Percentiles rank a stretch among this genome's conserved stretches.
These are phyloP conservation scores for Pseudopithomyces maydicus DNA, from an alignment of 2,329 filamentous ascomycete species.

Conservation along the genomic window DNA sequence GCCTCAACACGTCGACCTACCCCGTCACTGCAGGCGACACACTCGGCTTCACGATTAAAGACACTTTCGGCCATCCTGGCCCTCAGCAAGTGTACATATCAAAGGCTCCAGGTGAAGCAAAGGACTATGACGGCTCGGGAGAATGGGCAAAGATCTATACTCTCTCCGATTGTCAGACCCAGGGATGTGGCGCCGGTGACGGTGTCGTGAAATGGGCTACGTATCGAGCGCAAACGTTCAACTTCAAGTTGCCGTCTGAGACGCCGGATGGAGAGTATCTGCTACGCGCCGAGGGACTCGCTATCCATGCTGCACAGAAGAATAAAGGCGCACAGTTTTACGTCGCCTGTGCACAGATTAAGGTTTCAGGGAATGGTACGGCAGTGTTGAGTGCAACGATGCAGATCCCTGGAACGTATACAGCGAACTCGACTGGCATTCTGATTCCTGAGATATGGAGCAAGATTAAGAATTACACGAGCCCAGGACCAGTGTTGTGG, in stretches of 20 bases:
- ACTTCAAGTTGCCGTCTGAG: conserved; percentile 44
- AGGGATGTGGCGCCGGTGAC: conserved; percentile 36
- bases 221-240: conserved; percentile 28
- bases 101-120: conserved; percentile 20
- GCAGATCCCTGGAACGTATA: conserved; percentile 48
- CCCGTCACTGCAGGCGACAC: conserved; percentile 46
- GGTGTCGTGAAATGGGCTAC: conserved; percentile 29
- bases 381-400: conserved; percentile 36
- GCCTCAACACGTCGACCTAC: conserved; percentile 28
- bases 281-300: conserved; percentile 49
- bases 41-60: conserved; percentile 54
- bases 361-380: conserved; percentile 38
- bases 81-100: conserved; percentile 36
- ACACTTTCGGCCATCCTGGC: conserved; percentile 47
- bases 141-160: conserved; percentile 34
- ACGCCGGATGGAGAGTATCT: conserved; percentile 50
- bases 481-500: conserved; percentile 31
- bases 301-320: conserved; percentile 27
- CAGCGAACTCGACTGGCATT: conserved; percentile 28
- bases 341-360: conserved; percentile 50
- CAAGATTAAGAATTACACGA: conserved; percentile 27
- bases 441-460: conserved; percentile 37
- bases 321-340: conserved; percentile 47
- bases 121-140: conserved; percentile 28
- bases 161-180: conserved; percentile 28